A percentile compares a stretch with the other conserved stretches of the same genome.
Evolutionary conservation across 768 basidiomycete genomes (phyloP).

Genomic region (Pilatotrama ljubarskyi): DNA sequence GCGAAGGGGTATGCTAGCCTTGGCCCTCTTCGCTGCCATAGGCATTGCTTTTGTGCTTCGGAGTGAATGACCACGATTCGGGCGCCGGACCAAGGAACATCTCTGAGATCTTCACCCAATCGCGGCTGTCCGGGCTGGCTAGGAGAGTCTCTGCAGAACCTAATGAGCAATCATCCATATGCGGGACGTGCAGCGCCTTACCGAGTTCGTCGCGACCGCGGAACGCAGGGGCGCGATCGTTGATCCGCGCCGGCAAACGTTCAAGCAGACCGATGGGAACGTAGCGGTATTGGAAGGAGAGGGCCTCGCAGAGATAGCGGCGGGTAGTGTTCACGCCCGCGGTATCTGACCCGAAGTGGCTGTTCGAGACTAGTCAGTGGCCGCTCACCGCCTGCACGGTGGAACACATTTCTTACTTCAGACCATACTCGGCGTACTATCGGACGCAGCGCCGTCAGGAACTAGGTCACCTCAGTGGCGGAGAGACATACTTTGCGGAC

Average conservation of each 20-base stretch:
- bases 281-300: conserved; percentile 97
- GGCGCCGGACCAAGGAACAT: conserved; percentile 93
- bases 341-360: conserved; percentile 86
- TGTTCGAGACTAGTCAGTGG: conserved; percentile 28
- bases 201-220: conserved; percentile 86
- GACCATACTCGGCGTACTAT: conserved; percentile 84
- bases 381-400: not conserved
- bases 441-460: not conserved
- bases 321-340: conserved; percentile 89
- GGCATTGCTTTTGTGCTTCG: conserved; percentile 94
- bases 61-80: conserved; percentile 80
- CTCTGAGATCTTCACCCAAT: conserved; percentile 93
- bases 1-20: conserved; percentile 36
- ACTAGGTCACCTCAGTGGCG: not conserved
- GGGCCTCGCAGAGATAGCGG: conserved; percentile 90
- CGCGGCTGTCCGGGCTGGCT: conserved; percentile 72
- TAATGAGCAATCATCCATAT: not conserved
- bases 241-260: conserved; percentile 73
- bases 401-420: conserved; percentile 50
- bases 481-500: conserved; percentile 61
- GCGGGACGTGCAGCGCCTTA: conserved; percentile 29
- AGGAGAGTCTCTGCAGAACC: conserved; percentile 70
- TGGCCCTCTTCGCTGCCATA: conserved; percentile 59
- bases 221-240: conserved; percentile 89
- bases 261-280: conserved; percentile 93